phyloP scores from a whole-genome alignment of 164 flowering plant genomes.

The Platanus orientalis region DNA sequence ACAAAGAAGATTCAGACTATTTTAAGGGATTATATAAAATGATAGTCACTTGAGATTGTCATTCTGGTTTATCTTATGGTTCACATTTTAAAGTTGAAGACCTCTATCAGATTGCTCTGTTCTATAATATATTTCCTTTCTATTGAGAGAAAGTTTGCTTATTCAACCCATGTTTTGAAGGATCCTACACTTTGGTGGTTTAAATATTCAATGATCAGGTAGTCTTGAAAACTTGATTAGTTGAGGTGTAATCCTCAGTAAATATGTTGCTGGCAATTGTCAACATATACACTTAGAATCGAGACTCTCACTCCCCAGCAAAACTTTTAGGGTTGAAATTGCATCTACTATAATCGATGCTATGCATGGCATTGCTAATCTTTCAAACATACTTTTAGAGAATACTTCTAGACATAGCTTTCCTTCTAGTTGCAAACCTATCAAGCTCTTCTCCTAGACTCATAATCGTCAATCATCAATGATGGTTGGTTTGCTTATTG shows the following conservation, averaged over 20 bases:
- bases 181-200: no score
- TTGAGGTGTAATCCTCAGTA: background rate
- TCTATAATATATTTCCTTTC: background rate
- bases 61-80: background rate
- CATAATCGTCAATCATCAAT: background rate
- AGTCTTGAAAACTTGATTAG: no score
- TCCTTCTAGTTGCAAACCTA: no score
- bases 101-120: background rate
- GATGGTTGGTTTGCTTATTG: background rate
- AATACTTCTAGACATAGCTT: background rate
- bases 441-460: background rate
- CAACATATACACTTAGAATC: background rate
- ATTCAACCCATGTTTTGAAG: no score
- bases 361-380: background rate
- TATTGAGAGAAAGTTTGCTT: background rate
- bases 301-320: background rate
- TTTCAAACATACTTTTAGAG: background rate
- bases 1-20: background rate
- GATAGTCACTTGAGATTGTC: no score
- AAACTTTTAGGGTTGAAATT: background rate
- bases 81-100: background rate
- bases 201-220: no score
- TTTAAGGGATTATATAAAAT: no score
- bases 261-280: background rate
- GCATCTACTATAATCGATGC: background rate